phyloP scores from a whole-genome alignment of 345 rosid genomes.

The Garcia nutans region DNA sequence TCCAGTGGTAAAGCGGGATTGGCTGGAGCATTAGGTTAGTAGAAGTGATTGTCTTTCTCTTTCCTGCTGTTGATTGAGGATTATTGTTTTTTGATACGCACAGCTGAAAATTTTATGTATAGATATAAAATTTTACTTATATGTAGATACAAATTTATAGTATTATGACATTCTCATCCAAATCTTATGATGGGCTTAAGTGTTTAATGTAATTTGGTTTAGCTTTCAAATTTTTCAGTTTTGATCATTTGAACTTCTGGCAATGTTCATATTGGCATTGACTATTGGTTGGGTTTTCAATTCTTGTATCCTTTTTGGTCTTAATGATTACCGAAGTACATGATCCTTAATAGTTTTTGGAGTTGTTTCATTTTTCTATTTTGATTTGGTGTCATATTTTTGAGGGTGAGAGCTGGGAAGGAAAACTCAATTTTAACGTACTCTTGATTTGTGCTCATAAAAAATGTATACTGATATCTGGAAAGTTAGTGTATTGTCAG shows the following conservation, averaged over 20 bases:
- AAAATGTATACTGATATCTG: not conserved
- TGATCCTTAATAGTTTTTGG: not conserved
- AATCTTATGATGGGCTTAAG: not conserved
- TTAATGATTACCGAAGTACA: not conserved
- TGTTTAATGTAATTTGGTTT: no score
- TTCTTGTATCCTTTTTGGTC: not conserved
- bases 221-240: not conserved
- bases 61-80: not conserved
- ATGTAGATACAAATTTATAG: no score
- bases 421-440: not conserved
- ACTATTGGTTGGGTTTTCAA: not conserved
- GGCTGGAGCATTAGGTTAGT: slow-evolving; percentile 53
- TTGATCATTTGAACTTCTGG: not conserved
- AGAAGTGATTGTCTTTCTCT: not conserved
- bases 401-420: not conserved
- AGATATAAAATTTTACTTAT: no score
- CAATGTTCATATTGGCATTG: not conserved
- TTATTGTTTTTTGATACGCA: not conserved
- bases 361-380: not conserved
- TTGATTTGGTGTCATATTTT: not conserved
- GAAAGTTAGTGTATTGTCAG: not conserved
- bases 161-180: no score
- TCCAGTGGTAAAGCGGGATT: slow-evolving; percentile 56
- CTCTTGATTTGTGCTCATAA: not conserved
- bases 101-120: not conserved